Percentiles rank a stretch among this genome's conserved stretches.
phyloP scores from a whole-genome alignment of 257 asterid genomes.

The Primulina tabacum region DNA sequence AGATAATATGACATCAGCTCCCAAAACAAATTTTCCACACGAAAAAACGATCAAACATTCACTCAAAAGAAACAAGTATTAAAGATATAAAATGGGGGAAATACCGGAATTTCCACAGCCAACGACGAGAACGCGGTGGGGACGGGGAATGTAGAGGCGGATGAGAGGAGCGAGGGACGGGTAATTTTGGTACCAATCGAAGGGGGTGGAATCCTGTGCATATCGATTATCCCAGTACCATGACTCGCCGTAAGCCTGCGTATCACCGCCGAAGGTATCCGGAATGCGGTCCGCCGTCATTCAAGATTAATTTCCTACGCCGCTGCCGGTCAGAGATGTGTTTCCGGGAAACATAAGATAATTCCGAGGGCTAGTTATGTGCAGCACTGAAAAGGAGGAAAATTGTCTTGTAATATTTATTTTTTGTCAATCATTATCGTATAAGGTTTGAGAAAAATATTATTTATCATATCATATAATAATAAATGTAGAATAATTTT shows the following conservation, averaged over 20 bases:
- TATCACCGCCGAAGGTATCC: conserved; percentile 25
- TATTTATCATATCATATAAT: too few relatives aligned
- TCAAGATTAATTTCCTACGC: background rate
- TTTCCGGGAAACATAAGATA: too few relatives aligned
- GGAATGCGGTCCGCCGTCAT: conserved; percentile 36
- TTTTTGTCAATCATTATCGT: too few relatives aligned
- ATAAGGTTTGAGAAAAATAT: too few relatives aligned
- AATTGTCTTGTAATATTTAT: too few relatives aligned
- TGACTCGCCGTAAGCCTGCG: conserved; percentile 71
- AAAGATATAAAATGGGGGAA: background rate
- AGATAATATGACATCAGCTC: background rate
- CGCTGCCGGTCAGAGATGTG: too few relatives aligned
- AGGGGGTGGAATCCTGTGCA: conserved; percentile 47
- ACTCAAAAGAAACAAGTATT: background rate
- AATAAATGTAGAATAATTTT: too few relatives aligned
- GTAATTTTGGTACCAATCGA: conserved; percentile 84
- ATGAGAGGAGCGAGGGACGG: conserved; percentile 36
- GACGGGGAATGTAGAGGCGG: conserved; percentile 51
- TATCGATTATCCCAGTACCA: conserved; percentile 84
- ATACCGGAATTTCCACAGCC: conserved; percentile 78
- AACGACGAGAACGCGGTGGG: conserved; percentile 56
- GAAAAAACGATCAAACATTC: background rate
- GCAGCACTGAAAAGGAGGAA: too few relatives aligned
- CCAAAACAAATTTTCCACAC: too few relatives aligned
- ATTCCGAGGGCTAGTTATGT: too few relatives aligned